Evolutionary conservation across 805 yeast species (phyloP), one percentile per base, ranked within the genome.

Genomic region (Dipodascus geniculatus): DNA sequence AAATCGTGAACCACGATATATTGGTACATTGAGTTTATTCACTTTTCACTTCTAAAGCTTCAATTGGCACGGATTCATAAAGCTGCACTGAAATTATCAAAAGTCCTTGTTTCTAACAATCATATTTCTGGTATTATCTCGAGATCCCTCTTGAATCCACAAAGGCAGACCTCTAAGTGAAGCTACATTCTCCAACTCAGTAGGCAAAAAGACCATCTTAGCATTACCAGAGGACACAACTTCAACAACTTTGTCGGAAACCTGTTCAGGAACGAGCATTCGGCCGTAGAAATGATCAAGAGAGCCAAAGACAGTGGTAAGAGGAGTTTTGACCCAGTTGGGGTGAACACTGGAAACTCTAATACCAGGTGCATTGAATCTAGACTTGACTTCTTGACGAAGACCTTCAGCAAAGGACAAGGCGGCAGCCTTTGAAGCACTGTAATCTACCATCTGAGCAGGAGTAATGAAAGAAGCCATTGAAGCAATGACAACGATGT

Each of bases 391-490:
- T 62, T 81, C 85, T 61, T 78, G 78, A 0, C 83, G 76, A 31
- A 86, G 65, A 1, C 85, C 78, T 59, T 82, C 87, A 64, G 85
- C 93, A 48, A 84, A 69, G 0, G 87, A 84, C 54, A 85, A 80
- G 47, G 83, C 69, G 0, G 89, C 91, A 0, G 87, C 79, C 63
- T 85, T 85, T 14, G 88, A 77, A 0, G 91, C 89, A 0, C 93
- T 89, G 63, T 86, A 86, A 0, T 82, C 69, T 4, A 35, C 22
- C 48, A 85, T 68, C 31, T 81, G 68, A 4, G 90, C 86, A 0
- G 93, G 95, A 0, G 89, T 76, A 75, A 84, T 74, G 57, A 81
- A 80, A 0, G 93, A 93, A 54, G 86, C 69, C 0, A 83, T 83
- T 0, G 91, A 84, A 0, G 87, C 86, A 44, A 86, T 72, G 1